These are phyloP conservation scores for Xylariaceae sp. DNA, from an alignment of 2,329 filamentous ascomycete species.

Conservation along the genomic window DNA sequence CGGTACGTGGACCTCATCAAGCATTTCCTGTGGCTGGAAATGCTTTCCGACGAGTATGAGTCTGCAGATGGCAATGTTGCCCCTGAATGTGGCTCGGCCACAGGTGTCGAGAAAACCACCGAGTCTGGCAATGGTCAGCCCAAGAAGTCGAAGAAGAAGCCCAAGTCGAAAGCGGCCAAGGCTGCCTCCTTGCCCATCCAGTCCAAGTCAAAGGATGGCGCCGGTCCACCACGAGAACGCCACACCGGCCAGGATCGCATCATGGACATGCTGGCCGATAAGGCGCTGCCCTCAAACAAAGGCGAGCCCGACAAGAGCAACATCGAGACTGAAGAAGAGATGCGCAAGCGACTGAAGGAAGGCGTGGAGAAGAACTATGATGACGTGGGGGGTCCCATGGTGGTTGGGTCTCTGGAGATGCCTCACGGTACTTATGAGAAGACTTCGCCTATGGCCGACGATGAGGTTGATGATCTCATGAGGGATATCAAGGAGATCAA, in stretches of 20 bases:
- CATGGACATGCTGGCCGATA: conserved; percentile 12
- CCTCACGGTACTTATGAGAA: conserved; percentile 22
- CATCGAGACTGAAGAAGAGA: conserved; percentile 34
- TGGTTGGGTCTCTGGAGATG: conserved; percentile 25
- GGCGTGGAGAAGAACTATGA: conserved; percentile 29
- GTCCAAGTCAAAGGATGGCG: neutral
- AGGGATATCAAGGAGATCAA: conserved; percentile 42
- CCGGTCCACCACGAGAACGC: neutral
- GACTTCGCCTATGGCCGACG: conserved; percentile 31
- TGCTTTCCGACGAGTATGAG: conserved; percentile 13
- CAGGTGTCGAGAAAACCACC: conserved; percentile 2
- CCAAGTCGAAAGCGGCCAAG: conserved; percentile 14
- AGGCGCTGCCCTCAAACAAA: neutral
- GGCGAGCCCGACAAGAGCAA: conserved; percentile 28
- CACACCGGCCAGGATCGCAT: conserved; percentile 11
- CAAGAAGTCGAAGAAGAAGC: conserved; percentile 27
- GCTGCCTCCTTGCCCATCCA: conserved; percentile 1
- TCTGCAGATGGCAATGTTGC: neutral
- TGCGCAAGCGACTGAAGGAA: conserved; percentile 31
- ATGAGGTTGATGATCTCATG: conserved; percentile 34
- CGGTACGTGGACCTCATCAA: conserved; percentile 37
- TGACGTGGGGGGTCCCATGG: conserved; percentile 23
- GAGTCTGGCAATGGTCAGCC: conserved; percentile 14
- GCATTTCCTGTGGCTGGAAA: conserved; percentile 35
- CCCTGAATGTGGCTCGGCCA: conserved; percentile 1